These are phyloP conservation scores for Nakaseomyces delphensis DNA, from an alignment of 1,139 yeast genomes.

Conservation along the genomic window DNA sequence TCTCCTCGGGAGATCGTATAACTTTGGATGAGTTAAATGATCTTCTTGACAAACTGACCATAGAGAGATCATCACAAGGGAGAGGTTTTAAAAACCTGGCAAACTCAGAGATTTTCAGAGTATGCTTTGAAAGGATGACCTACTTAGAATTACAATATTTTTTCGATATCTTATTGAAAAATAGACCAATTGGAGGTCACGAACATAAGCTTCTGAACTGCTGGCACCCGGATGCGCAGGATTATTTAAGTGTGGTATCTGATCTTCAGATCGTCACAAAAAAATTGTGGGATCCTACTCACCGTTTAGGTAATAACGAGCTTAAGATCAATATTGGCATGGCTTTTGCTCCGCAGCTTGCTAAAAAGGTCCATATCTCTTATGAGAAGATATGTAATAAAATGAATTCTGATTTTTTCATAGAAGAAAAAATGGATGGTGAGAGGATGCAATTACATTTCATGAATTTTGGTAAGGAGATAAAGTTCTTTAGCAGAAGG, in stretches of 20 bases:
- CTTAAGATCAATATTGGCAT: constrained; percentile 40
- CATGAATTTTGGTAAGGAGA: constrained; percentile 35
- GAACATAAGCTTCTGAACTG: constrained; percentile 51
- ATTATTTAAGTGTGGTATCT: constrained; percentile 58
- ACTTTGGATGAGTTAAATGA: constrained; percentile 53
- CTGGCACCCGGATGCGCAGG: constrained; percentile 79
- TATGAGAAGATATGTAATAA: constrained; percentile 43
- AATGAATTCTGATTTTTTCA: constrained; percentile 46
- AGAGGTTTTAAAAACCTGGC: constrained; percentile 19
- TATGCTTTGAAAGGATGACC: constrained; percentile 48
- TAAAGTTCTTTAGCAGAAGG: constrained; percentile 59
- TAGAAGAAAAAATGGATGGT: constrained; percentile 93
- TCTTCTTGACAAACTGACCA: constrained; percentile 45
- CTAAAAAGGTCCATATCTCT: constrained; percentile 43
- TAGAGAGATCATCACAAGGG: constrained; percentile 30
- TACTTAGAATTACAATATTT: constrained; percentile 64
- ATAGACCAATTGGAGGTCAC: constrained; percentile 47
- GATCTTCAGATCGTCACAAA: constrained; percentile 55
- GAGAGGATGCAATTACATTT: constrained; percentile 73
- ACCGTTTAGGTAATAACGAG: constrained; percentile 39
- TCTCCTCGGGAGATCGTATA: constrained; percentile 30
- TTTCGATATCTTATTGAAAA: constrained; percentile 56
- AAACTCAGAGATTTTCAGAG: constrained; percentile 36
- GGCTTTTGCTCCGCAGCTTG: constrained; percentile 67
- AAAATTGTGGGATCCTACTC: constrained; percentile 44